A percentile compares a stretch with the other conserved stretches of the same genome.
Evolutionary conservation across 352 stramenopile genomes (phyloP).

Genomic region (Phytophthora cactorum): DNA sequence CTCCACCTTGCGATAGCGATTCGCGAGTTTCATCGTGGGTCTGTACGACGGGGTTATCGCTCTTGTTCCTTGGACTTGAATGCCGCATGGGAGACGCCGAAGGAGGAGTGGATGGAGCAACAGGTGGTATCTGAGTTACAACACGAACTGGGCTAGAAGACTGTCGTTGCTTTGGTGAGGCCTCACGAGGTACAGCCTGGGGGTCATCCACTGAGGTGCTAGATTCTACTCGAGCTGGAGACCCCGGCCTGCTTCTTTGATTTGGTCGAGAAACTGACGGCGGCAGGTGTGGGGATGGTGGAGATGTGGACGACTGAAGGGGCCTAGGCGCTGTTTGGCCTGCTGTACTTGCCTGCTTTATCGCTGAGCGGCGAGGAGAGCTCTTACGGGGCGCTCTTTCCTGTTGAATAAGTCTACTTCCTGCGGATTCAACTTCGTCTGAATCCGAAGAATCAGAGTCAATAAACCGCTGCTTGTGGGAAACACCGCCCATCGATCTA

Average conservation of each 20-base stretch:
- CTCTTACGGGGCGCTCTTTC: conserved; percentile 7
- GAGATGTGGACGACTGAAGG: not conserved
- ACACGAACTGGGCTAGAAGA: not conserved
- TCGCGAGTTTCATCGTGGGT: not conserved
- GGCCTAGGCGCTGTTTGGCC: conserved; percentile 1
- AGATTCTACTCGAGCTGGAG: conserved; percentile 13
- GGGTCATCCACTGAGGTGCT: conserved; percentile 7
- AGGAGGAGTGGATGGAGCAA: conserved; percentile 7
- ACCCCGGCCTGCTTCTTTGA: conserved; percentile 11
- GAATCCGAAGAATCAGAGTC: conserved; percentile 69
- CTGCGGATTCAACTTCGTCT: conserved; percentile 27
- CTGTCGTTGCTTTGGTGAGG: not conserved
- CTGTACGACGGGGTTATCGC: not conserved
- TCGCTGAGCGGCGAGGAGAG: conserved; percentile 6
- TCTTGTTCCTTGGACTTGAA: conserved; percentile 14
- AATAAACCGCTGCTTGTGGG: conserved; percentile 81
- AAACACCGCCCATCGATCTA: conserved; percentile 36
- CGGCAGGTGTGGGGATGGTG: conserved; percentile 8
- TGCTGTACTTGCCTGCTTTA: conserved; percentile 14
- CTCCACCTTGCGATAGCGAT: conserved; percentile 4
- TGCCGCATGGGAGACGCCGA: conserved; percentile 8
- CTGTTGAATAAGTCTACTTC: conserved; percentile 11
- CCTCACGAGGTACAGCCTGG: conserved; percentile 2
- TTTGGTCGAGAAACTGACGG: conserved; percentile 13
- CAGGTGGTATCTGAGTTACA: conserved; percentile 5